Evolutionary conservation across 2,329 filamentous ascomycete genomes (phyloP).

Genomic region (Blastomyces silverae): DNA sequence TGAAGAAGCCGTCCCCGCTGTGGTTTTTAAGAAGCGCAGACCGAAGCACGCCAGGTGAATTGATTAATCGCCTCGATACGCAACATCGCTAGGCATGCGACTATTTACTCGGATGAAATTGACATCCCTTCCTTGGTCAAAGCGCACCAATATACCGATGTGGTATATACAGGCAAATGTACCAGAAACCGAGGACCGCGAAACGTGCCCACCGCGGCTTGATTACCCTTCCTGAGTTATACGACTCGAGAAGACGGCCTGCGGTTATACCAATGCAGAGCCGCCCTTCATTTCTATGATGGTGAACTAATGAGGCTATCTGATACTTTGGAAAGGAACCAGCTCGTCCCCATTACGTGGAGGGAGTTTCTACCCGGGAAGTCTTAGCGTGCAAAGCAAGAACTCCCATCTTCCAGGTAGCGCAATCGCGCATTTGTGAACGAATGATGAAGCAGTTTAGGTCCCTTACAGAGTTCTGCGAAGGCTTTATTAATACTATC

Average conservation of each 20-base stretch:
- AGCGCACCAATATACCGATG: neutral
- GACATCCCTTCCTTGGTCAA: neutral
- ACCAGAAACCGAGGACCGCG: neutral
- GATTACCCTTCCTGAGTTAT: neutral
- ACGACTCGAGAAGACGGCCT: neutral
- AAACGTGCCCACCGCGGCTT: neutral
- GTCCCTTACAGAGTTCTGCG: neutral
- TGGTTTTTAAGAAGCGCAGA: constrained; percentile 47
- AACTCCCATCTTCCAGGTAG: neutral
- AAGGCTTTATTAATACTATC: neutral
- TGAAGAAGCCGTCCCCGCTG: constrained; percentile 27
- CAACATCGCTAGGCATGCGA: neutral
- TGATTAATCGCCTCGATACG: constrained; percentile 25
- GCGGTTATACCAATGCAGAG: neutral
- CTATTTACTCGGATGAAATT: constrained; percentile 2
- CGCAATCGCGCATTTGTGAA: neutral
- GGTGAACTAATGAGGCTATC: neutral
- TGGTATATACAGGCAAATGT: neutral
- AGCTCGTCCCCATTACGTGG: neutral
- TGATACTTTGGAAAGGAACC: neutral
- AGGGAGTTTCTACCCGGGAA: neutral
- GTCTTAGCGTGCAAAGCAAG: neutral
- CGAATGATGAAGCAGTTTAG: neutral
- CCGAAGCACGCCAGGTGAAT: constrained; percentile 40
- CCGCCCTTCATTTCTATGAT: neutral